Evolutionary conservation across 2,329 filamentous ascomycete genomes (phyloP), one percentile per base, ranked within the genome.

Genomic region (Fusarium lateritium): DNA sequence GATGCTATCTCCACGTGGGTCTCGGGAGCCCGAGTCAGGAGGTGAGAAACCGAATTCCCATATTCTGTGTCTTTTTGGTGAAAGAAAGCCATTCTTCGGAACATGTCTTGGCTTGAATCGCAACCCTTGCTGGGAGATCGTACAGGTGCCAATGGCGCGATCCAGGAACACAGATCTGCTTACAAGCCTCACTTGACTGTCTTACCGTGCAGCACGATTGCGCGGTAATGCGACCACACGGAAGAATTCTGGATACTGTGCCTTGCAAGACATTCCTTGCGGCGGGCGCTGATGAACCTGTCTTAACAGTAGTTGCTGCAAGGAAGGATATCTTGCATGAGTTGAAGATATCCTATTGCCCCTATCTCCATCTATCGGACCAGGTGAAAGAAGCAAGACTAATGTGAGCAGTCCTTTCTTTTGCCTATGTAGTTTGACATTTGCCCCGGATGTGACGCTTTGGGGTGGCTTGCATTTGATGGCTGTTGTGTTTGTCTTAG

Each of bases 401-500:
- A 24, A 24, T 24, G 24, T 24, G 24, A 49, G 28, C 31, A 53
- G 24, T 47, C 36, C 24, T 60, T 69, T 24, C 40, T 54, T 56
- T 54, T 59, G 28, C 28, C 22, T 33, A 47, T 51, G 53, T 24
- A 53, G 51, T 39, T 54, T 49, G 57, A 44, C 28, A 53, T 43
- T 58, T 49, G 34, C 42, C 51, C 50, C 49, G 63, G 54, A 60
- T 60, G 63, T 68, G 63, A 72, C 50, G 40, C 38, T 57, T 65
- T 43, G 34, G 44, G 33, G 56, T 68, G 69, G 69, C 66, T 72
- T 72, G 69, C 66, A 67, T 36, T 57, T 67, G 49, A 56, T 57
- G 55, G 58, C 58, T 65, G 58, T 36, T 45, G 54, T 68, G 58
- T 58, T 59, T 65, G 65, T 47, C 22, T 51, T 56, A 26, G 46